Percentiles rank a stretch among this genome's conserved stretches.
These are phyloP conservation scores for Eucalyptus sideroxylon DNA, from an alignment of 345 rosid species.

Conservation along the genomic window DNA sequence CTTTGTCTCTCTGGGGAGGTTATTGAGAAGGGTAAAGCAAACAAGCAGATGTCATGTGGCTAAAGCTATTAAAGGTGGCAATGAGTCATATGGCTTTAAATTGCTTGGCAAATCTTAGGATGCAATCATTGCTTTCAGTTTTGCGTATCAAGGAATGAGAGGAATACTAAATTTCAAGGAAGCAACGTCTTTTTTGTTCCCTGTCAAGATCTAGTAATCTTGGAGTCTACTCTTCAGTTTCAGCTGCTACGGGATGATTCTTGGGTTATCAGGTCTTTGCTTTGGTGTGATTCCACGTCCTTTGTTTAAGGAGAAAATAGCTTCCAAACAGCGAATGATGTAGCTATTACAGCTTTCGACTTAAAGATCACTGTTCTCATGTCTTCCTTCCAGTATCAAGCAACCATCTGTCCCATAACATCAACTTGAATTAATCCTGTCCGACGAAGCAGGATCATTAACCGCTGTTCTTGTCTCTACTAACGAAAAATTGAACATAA, in stretches of 20 bases:
- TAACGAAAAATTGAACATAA: background rate
- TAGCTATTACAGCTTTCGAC: background rate
- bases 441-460: background rate
- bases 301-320: background rate
- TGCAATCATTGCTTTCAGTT: constrained; percentile 9
- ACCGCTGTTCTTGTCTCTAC: background rate
- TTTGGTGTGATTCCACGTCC: background rate
- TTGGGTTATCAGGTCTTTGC: background rate
- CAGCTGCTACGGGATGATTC: background rate
- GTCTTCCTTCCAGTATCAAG: background rate
- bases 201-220: background rate
- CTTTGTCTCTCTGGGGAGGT: background rate
- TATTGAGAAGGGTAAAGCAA: background rate
- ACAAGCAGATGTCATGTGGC: constrained; percentile 7
- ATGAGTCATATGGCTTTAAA: background rate
- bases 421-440: background rate
- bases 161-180: background rate
- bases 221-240: background rate
- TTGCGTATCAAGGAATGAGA: background rate
- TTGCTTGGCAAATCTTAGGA: background rate
- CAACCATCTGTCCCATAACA: background rate
- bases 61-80: constrained; percentile 2
- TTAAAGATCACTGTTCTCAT: background rate
- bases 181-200: background rate
- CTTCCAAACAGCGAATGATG: background rate